phyloP scores from a whole-genome alignment of 2,329 filamentous ascomycete species.

The Aspergillus versicolor region DNA sequence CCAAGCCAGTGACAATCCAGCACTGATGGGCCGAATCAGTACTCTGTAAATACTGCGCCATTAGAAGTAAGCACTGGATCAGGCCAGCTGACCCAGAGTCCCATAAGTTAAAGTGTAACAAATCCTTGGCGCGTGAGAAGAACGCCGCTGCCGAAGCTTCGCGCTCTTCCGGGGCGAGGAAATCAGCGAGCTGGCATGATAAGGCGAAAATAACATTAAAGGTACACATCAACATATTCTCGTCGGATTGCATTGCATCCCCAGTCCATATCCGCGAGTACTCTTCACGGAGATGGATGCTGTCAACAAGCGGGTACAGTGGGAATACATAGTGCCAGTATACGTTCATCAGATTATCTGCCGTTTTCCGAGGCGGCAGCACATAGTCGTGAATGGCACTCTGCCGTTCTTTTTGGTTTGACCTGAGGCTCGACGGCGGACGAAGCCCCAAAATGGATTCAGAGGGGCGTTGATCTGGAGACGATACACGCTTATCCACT shows the following conservation, averaged over 20 bases:
- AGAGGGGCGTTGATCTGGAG: slow-evolving; percentile 21
- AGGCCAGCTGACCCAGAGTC: slow-evolving; percentile 45
- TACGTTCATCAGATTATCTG: slow-evolving; percentile 46
- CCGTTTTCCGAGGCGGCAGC: slow-evolving; percentile 46
- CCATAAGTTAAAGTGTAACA: slow-evolving; percentile 46
- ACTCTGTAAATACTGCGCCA: slow-evolving; percentile 52
- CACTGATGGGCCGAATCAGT: slow-evolving; percentile 50
- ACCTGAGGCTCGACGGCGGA: slow-evolving; percentile 20
- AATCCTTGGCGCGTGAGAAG: slow-evolving; percentile 44
- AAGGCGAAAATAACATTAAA: slow-evolving; percentile 51
- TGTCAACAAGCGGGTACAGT: slow-evolving; percentile 48
- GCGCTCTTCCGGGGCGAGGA: slow-evolving; percentile 39
- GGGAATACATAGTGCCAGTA: slow-evolving; percentile 52
- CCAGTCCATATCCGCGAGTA: slow-evolving; percentile 47
- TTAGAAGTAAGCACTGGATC: slow-evolving; percentile 50
- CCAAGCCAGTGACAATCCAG: slow-evolving; percentile 51
- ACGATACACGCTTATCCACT: slow-evolving; percentile 35
- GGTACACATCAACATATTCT: slow-evolving; percentile 46
- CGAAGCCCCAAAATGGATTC: slow-evolving; percentile 15
- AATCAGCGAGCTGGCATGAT: slow-evolving; percentile 46
- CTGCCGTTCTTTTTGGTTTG: slow-evolving; percentile 16
- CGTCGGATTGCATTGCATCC: slow-evolving; percentile 36
- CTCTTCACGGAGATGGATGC: slow-evolving; percentile 34
- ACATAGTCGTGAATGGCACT: slow-evolving; percentile 34
- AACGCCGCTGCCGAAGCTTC: slow-evolving; percentile 44